A percentile compares a stretch with the other conserved stretches of the same genome.
Evolutionary conservation across 2,329 filamentous ascomycete species (phyloP).

Genomic region (Penicillium palitans): DNA sequence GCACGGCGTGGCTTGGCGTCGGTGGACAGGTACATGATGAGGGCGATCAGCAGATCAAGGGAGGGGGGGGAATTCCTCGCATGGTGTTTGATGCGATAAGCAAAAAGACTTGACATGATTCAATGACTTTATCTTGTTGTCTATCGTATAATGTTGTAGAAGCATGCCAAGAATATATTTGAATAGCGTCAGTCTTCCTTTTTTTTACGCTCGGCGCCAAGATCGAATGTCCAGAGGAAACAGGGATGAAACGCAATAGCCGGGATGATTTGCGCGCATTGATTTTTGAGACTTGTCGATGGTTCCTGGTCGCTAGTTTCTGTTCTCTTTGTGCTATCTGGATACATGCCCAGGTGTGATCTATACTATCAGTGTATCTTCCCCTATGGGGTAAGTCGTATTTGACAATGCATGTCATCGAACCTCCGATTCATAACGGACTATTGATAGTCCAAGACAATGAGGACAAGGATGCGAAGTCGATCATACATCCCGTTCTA

Average conservation of each 20-base stretch:
- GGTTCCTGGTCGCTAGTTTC: not conserved
- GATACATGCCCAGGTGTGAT: not conserved
- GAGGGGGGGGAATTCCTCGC: not conserved
- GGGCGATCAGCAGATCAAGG: conserved; percentile 21
- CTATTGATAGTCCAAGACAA: not conserved
- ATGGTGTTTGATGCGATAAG: not conserved
- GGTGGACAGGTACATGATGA: conserved; percentile 8
- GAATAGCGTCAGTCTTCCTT: conserved; percentile 1
- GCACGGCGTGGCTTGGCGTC: conserved; percentile 31
- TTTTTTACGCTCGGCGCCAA: conserved; percentile 3
- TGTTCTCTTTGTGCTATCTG: not conserved
- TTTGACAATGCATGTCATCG: not conserved
- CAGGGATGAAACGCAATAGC: not conserved
- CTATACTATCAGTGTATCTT: not conserved
- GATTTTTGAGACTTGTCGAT: not conserved
- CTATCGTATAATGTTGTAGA: not conserved
- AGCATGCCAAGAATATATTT: conserved; percentile 1
- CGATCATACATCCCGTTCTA: not conserved
- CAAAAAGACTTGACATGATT: conserved; percentile 1
- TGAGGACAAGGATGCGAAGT: not conserved
- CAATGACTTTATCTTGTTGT: conserved; percentile 8
- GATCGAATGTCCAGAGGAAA: not conserved
- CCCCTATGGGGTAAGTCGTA: not conserved
- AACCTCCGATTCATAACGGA: not conserved
- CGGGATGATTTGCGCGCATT: conserved; percentile 7